Base-by-base conservation (phyloP, 176 grass and related monocot genomes). In the Raddia guianensis region DNA sequence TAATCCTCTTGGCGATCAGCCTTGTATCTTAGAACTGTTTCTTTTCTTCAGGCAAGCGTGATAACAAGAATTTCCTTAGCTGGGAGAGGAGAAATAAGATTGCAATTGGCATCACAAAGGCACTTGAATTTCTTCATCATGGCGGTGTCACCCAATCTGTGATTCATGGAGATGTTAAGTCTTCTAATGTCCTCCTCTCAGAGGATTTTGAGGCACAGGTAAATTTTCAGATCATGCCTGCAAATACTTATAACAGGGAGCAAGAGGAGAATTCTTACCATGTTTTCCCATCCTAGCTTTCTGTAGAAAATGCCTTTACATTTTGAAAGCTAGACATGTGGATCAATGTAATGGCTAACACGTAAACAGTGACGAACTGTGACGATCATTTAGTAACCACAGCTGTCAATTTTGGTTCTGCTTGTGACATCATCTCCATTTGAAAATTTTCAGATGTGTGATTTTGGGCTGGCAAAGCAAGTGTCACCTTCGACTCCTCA, bases 131-230 rank as follows among this genome's bases (percentile, higher is more conserved):
- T 88, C 77, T 99, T 57, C 97, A 99, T 87, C 68, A 58, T 40
- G 87, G 92, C 2, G 60, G 81, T 72, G 77, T 78, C 45, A 83
- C 75, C 13, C 55, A 90, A 32, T 88, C 89, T 80, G 90, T 91
- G 76, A 90, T 99, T 61, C 97, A 99, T 70, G 88, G 90, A 82
- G 97, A 99, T 89, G 85, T 99, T 6, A 99, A 99, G 50, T 99
- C 93, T 78, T 95, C 97, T 46, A 99, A 99, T 80, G 90, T 96
- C 85, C 93, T 99, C 21, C 91, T 99, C 40, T 96, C 93, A 7
- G 67, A 91, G 53, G 85, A 96, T 85, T 96, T 91, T 43, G 87
- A 86, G 51, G 88, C 97, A 67, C 76, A 93, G 93, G 97, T 99
- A 83, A 81, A 72, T 78, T 75, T 60, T 59, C 70, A 73, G 45